Evolutionary conservation across 495 filamentous ascomycete species (phyloP).

Genomic region (Aspergillus funiculosus): DNA sequence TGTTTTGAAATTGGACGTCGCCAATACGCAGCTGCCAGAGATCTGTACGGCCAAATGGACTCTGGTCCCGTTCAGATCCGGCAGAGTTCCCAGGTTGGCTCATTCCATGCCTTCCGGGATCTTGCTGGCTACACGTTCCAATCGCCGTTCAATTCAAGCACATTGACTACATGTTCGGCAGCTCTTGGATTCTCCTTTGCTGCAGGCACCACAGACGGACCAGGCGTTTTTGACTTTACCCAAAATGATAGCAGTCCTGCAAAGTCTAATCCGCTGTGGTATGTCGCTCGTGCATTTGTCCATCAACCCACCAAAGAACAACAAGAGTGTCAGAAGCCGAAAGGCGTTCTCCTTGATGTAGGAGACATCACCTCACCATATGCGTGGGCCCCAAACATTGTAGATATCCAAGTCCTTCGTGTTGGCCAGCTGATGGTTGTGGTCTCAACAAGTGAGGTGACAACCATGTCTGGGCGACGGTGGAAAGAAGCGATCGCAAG

Average conservation of each 20-base stretch:
- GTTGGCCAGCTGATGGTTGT: conserved; percentile 86
- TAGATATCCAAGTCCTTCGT: conserved; percentile 83
- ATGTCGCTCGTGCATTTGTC: conserved; percentile 64
- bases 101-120: conserved; percentile 70
- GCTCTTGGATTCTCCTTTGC: conserved; percentile 92
- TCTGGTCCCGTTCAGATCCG: conserved; percentile 38
- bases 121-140: conserved; percentile 69
- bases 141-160: conserved; percentile 66
- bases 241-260: conserved; percentile 75
- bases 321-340: conserved; percentile 69
- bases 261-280: conserved; percentile 73
- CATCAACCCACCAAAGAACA: conserved; percentile 69
- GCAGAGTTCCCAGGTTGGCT: conserved; percentile 56
- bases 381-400: conserved; percentile 86
- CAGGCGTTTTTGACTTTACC: conserved; percentile 89
- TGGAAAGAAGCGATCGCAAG: conserved; percentile 78
- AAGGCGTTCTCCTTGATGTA: conserved; percentile 86
- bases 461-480: conserved; percentile 88
- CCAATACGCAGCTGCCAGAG: conserved; percentile 59
- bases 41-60: conserved; percentile 52
- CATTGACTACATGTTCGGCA: conserved; percentile 75
- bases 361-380: conserved; percentile 77
- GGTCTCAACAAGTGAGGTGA: conserved; percentile 84
- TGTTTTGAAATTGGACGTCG: conserved; percentile 68
- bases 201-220: conserved; percentile 89